Evolutionary conservation across 768 basidiomycete species (phyloP).

Genomic region (Leccinellum rugosiceps): DNA sequence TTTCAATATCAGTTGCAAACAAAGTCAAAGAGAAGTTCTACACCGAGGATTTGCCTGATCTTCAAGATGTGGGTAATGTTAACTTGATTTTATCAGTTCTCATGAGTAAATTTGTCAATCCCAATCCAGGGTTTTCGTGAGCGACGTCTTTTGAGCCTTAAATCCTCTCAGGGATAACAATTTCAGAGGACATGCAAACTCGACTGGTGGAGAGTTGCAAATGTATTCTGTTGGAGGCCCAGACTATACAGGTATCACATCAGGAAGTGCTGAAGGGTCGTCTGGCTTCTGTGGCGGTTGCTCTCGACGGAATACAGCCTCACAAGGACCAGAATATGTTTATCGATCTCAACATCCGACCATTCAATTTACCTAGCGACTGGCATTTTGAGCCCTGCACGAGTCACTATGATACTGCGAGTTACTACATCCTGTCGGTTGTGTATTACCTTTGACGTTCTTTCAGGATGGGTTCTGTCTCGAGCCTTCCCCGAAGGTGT

Average conservation of each 20-base stretch:
- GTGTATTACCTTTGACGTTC: not conserved
- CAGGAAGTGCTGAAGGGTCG: slow-evolving; percentile 55
- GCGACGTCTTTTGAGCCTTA: slow-evolving; percentile 1
- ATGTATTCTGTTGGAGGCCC: slow-evolving; percentile 54
- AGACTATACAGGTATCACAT: slow-evolving; percentile 56
- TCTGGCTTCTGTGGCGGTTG: slow-evolving; percentile 42
- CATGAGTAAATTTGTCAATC: slow-evolving; percentile 9
- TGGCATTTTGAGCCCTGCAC: slow-evolving; percentile 76
- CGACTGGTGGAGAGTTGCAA: slow-evolving; percentile 55
- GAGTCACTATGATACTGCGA: slow-evolving; percentile 72
- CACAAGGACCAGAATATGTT: slow-evolving; percentile 66
- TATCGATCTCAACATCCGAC: slow-evolving; percentile 65
- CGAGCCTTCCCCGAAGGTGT: slow-evolving; percentile 69
- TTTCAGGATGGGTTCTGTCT: slow-evolving; percentile 47
- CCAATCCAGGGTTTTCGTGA: slow-evolving; percentile 68
- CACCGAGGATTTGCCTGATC: slow-evolving; percentile 57
- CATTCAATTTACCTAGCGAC: slow-evolving; percentile 61
- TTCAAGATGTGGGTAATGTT: slow-evolving; percentile 62
- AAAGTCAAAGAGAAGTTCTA: slow-evolving; percentile 69
- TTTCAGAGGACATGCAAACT: slow-evolving; percentile 68
- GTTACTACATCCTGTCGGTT: slow-evolving; percentile 17
- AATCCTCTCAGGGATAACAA: not conserved
- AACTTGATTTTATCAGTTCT: slow-evolving; percentile 9
- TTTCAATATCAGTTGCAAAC: slow-evolving; percentile 70
- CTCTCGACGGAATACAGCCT: slow-evolving; percentile 52